These are phyloP conservation scores for Oleoguttula mirabilis DNA, from an alignment of 495 filamentous ascomycete species.

Conservation along the genomic window DNA sequence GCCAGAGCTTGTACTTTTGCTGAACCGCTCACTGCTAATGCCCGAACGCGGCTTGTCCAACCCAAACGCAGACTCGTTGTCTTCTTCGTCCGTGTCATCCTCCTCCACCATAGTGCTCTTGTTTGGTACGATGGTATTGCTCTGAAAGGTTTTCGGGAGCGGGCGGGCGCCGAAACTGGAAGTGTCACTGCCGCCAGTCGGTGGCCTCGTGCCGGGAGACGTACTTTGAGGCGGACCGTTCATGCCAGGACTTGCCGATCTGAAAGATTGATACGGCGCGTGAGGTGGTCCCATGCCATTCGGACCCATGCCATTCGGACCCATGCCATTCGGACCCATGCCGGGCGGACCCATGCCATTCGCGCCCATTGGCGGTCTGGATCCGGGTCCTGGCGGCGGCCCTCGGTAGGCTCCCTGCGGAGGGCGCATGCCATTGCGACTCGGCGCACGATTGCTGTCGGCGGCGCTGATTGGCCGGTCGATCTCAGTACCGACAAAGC, in stretches of 20 bases:
- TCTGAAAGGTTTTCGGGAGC: constrained; percentile 81
- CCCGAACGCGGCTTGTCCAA: constrained; percentile 39
- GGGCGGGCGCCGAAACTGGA: constrained; percentile 42
- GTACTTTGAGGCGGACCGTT: constrained; percentile 11
- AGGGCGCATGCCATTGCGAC: constrained; percentile 31
- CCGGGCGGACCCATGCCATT: constrained; percentile 2
- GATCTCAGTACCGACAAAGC: constrained; percentile 56
- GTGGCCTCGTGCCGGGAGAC: constrained; percentile 25
- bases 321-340: constrained; percentile 5
- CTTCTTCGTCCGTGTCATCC: constrained; percentile 64
- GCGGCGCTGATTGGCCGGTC: constrained; percentile 59
- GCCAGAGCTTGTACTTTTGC: not conserved
- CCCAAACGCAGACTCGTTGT: constrained; percentile 54
- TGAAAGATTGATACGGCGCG: constrained; percentile 6
- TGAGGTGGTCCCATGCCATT: constrained; percentile 22
- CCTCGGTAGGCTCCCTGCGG: constrained; percentile 10
- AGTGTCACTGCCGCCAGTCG: constrained; percentile 4
- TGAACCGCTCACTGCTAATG: constrained; percentile 33
- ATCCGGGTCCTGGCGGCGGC: constrained; percentile 8
- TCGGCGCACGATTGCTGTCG: constrained; percentile 39
- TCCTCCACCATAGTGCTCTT: constrained; percentile 98
- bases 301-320: constrained; percentile 7
- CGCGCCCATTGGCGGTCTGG: constrained; percentile 9
- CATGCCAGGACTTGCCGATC: constrained; percentile 6
- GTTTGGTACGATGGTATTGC: constrained; percentile 90